These are phyloP conservation scores for Avena insularis DNA, from an alignment of 176 grass and related monocot genomes.

Conservation along the genomic window DNA sequence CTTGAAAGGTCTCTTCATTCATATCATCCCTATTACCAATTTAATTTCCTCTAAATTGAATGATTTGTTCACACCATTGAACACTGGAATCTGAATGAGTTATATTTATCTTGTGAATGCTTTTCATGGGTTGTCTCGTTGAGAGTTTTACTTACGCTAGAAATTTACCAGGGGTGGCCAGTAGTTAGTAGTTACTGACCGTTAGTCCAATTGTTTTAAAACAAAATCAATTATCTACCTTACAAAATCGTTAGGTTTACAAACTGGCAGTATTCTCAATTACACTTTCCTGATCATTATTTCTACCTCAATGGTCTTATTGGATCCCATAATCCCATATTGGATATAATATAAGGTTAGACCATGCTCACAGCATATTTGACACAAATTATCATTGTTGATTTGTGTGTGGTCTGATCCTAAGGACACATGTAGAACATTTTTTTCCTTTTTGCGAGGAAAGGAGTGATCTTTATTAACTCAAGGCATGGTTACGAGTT, in stretches of 20 bases:
- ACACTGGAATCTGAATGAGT: slow-evolving; percentile 31
- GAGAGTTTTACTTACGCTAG: background rate
- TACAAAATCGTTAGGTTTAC: background rate
- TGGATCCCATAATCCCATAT: background rate
- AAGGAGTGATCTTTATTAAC: background rate
- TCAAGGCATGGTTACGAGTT: background rate
- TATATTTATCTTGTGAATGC: slow-evolving; percentile 36
- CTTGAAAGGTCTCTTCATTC: slow-evolving; percentile 59
- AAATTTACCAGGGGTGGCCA: background rate
- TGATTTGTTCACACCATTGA: slow-evolving; percentile 19
- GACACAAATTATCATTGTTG: background rate
- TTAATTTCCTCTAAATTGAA: background rate
- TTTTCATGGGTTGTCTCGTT: slow-evolving; percentile 65
- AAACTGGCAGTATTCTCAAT: background rate
- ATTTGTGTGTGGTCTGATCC: background rate
- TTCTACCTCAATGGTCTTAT: background rate
- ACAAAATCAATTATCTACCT: background rate
- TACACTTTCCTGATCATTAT: background rate
- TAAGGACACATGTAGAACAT: background rate
- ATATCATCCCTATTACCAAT: slow-evolving; percentile 21
- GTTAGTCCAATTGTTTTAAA: background rate
- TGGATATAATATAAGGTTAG: background rate
- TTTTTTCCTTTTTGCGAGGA: background rate
- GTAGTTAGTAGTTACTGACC: background rate
- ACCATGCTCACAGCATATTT: background rate